Evolutionary conservation across 495 filamentous ascomycete genomes (phyloP).

Genomic region (Neurospora africana): DNA sequence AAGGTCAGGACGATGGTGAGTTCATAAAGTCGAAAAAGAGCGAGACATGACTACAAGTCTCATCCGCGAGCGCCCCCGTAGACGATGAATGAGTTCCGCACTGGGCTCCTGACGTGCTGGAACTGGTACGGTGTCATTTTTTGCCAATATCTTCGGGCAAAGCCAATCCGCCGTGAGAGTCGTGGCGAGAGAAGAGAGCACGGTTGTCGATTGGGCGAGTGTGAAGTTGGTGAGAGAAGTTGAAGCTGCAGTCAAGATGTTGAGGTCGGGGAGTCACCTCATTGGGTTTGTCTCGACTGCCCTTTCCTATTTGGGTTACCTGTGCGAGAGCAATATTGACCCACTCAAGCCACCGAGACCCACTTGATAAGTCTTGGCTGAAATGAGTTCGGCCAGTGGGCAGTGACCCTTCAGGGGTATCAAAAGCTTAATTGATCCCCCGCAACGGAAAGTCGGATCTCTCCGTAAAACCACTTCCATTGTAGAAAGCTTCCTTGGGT

Average conservation of each 20-base stretch:
- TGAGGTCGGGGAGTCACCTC: background rate
- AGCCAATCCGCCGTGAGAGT: background rate
- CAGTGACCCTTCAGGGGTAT: background rate
- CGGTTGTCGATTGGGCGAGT: background rate
- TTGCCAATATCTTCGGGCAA: background rate
- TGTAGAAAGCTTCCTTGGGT: background rate
- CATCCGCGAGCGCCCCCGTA: background rate
- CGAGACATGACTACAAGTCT: background rate
- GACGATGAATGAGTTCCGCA: background rate
- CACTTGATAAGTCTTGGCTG: slow-evolving; percentile 5
- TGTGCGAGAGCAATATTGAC: slow-evolving; percentile 18
- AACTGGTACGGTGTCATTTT: background rate
- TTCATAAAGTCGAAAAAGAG: background rate
- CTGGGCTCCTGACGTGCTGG: background rate
- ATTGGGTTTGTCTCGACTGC: background rate
- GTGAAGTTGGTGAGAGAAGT: background rate
- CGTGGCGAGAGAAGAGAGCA: background rate
- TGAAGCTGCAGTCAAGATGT: background rate
- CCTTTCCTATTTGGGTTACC: slow-evolving; percentile 24
- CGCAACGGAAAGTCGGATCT: background rate
- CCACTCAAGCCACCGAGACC: background rate
- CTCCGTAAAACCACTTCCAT: background rate
- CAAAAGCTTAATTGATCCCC: slow-evolving; percentile 14
- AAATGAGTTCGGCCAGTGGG: background rate
- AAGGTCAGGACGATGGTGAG: background rate